A percentile compares a stretch with the other conserved stretches of the same genome.
Evolutionary conservation across 1,284 basidiomycete species (phyloP).

Genomic region (Fomitopsis schrenkii): DNA sequence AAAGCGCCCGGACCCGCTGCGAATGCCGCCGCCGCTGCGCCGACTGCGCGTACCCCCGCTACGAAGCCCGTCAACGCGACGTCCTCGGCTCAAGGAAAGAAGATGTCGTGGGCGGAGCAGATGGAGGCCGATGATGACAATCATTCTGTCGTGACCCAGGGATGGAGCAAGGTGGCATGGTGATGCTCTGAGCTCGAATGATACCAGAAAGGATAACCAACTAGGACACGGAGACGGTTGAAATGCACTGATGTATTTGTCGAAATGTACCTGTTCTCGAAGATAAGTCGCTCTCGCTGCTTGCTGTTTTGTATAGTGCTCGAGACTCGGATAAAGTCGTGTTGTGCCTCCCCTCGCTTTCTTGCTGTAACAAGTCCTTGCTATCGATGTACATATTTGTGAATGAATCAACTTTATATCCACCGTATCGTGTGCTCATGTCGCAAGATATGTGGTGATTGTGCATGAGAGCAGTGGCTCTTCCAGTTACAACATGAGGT

Average conservation of each 20-base stretch:
- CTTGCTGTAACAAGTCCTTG: background rate
- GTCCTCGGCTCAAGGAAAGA: background rate
- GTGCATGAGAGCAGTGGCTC: too few species aligned
- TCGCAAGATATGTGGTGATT: too few species aligned
- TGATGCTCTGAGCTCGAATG: background rate
- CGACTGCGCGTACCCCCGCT: background rate
- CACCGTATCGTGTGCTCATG: too few species aligned
- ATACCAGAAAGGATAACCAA: background rate
- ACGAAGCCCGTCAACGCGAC: too few species aligned
- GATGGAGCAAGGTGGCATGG: background rate
- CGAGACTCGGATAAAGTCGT: background rate
- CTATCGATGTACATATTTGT: background rate
- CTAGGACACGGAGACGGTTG: background rate
- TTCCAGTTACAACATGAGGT: too few species aligned
- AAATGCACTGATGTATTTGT: background rate
- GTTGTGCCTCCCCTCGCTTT: background rate
- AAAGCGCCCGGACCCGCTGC: background rate
- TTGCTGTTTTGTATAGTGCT: background rate
- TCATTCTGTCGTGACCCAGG: slow-evolving; percentile 1
- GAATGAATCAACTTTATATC: background rate
- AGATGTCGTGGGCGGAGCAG: slow-evolving; percentile 7
- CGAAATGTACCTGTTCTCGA: background rate
- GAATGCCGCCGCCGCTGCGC: background rate
- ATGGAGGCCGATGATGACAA: slow-evolving; percentile 1
- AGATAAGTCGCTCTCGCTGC: background rate